phyloP scores from a whole-genome alignment of 2,329 filamentous ascomycete genomes.

The Thelonectria olida region DNA sequence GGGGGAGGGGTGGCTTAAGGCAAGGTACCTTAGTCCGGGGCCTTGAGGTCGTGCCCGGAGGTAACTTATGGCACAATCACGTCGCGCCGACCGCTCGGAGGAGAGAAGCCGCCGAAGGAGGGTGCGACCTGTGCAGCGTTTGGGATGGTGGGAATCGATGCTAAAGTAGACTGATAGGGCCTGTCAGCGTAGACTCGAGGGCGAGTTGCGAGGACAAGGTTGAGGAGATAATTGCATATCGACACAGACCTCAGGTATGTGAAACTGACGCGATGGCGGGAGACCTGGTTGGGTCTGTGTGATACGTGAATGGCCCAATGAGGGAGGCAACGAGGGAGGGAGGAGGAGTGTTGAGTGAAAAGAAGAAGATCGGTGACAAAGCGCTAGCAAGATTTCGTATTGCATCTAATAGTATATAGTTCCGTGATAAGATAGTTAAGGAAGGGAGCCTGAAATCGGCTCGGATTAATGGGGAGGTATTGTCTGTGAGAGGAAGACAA shows the following conservation, averaged over 20 bases:
- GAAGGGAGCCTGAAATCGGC: no score
- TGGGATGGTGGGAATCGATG: neutral
- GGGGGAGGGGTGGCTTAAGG: neutral
- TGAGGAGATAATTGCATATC: no score
- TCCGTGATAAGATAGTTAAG: no score
- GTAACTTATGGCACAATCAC: no score
- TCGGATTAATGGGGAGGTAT: no score
- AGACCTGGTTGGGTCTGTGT: neutral
- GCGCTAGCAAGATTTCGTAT: no score
- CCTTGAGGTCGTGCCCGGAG: neutral
- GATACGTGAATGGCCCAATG: neutral
- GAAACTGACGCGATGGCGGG: neutral
- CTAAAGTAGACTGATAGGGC: neutral
- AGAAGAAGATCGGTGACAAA: neutral
- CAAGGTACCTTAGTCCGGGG: neutral
- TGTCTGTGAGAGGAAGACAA: no score
- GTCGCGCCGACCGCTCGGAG: neutral
- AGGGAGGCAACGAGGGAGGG: neutral
- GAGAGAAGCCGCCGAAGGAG: neutral
- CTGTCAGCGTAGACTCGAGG: neutral
- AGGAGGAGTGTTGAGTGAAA: neutral
- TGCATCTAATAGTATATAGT: no score
- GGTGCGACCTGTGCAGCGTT: no score
- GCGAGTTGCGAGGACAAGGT: no score
- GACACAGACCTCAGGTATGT: neutral